These are phyloP conservation scores for Hyphopichia homilentoma DNA, from an alignment of 805 yeast species.

Conservation along the genomic window DNA sequence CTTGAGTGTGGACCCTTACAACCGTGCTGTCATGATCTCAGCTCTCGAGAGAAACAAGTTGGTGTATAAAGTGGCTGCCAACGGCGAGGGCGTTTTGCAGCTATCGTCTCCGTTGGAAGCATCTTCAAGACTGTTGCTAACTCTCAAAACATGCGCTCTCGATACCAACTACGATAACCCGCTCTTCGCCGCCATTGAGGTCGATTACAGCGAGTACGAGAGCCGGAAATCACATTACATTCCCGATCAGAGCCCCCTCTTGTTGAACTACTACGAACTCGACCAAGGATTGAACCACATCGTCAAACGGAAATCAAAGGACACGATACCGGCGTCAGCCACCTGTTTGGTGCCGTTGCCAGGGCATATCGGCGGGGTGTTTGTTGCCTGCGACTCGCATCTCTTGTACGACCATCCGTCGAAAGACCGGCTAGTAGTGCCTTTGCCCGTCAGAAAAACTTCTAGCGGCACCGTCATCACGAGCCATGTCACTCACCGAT, in stretches of 20 bases:
- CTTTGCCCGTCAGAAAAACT: conserved; percentile 50
- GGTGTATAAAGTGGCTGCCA: conserved; percentile 59
- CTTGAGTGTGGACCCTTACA: conserved; percentile 64
- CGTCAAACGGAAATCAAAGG: conserved; percentile 36
- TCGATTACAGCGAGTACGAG: conserved; percentile 42
- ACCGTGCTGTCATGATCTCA: conserved; percentile 64
- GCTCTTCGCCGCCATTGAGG: conserved; percentile 74
- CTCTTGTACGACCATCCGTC: conserved; percentile 49
- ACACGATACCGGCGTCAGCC: conserved; percentile 27
- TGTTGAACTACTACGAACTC: conserved; percentile 68
- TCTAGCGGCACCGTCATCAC: conserved; percentile 36
- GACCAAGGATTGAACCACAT: conserved; percentile 85
- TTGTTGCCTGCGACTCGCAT: conserved; percentile 57
- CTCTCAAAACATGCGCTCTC: conserved; percentile 53
- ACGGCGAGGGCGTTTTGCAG: conserved; percentile 38
- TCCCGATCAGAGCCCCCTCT: conserved; percentile 11
- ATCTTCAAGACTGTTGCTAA: conserved; percentile 44
- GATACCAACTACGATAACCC: conserved; percentile 86
- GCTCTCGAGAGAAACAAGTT: conserved; percentile 74
- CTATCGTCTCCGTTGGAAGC: conserved; percentile 78
- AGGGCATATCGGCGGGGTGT: conserved; percentile 63
- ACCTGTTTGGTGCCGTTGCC: conserved; percentile 66
- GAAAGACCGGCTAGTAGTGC: conserved; percentile 24
- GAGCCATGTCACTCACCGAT: conserved; percentile 59
- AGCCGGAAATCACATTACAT: conserved; percentile 11